Percentiles rank a stretch among this genome's conserved stretches.
phyloP scores from a whole-genome alignment of 371 early-diverging fungal genomes.

The Apophysomyces ossiformis region DNA sequence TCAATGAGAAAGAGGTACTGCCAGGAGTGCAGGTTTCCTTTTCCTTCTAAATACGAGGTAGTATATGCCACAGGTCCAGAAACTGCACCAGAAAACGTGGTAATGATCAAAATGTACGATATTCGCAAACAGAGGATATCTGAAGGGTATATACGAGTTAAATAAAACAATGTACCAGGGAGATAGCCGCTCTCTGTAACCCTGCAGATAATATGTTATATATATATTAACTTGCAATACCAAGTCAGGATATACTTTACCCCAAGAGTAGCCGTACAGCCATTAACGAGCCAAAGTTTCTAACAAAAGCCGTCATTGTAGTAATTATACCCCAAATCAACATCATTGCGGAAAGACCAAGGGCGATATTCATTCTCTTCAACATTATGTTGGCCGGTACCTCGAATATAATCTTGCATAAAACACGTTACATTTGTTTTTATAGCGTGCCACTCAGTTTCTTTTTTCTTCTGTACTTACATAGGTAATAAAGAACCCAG shows the following conservation, averaged over 20 bases:
- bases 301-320: conserved; percentile 31
- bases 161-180: conserved; percentile 34
- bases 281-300: conserved; percentile 25
- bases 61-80: conserved; percentile 36
- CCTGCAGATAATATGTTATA: conserved; percentile 1
- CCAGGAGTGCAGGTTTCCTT: conserved; percentile 34
- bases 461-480: conserved; percentile 17
- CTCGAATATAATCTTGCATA: conserved; percentile 36
- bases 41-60: conserved; percentile 30
- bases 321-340: conserved; percentile 41
- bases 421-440: background rate
- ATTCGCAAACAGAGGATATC: conserved; percentile 35
- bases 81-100: conserved; percentile 31
- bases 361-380: conserved; percentile 27
- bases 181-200: conserved; percentile 41
- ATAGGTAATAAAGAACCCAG: conserved; percentile 41
- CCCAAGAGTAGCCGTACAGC: conserved; percentile 33
- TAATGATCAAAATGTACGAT: conserved; percentile 28
- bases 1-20: conserved; percentile 41
- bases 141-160: conserved; percentile 35
- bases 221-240: background rate
- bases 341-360: conserved; percentile 38
- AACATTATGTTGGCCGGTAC: conserved; percentile 40
- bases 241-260: conserved; percentile 18
- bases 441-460: background rate